These are phyloP conservation scores for Tolypocladium ovalisporum DNA, from an alignment of 2,329 filamentous ascomycete genomes.

Conservation along the genomic window DNA sequence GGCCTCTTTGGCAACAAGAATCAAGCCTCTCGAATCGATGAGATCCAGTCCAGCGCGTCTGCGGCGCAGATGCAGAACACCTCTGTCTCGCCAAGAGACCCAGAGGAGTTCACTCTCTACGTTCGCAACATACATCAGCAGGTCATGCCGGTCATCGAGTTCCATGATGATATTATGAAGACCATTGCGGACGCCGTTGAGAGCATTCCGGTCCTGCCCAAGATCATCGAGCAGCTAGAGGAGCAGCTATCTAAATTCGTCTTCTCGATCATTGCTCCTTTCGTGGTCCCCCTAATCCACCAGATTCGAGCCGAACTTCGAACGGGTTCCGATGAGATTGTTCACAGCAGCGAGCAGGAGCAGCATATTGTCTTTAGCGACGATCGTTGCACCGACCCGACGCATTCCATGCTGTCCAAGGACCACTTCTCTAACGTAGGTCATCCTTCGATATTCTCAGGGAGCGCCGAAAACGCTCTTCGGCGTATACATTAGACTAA, in stretches of 20 bases:
- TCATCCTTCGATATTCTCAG: neutral
- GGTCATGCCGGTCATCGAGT: constrained; percentile 82
- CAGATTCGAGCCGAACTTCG: constrained; percentile 82
- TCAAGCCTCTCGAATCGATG: constrained; percentile 63
- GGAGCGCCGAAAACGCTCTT: neutral
- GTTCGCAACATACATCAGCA: constrained; percentile 62
- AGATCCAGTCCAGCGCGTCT: constrained; percentile 67
- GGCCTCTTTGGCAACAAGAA: constrained; percentile 69
- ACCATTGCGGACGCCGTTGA: constrained; percentile 67
- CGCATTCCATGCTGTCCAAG: constrained; percentile 92
- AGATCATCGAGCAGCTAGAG: constrained; percentile 76
- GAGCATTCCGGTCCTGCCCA: constrained; percentile 73
- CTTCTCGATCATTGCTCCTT: constrained; percentile 83
- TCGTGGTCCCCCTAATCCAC: constrained; percentile 72
- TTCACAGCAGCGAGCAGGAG: constrained; percentile 71
- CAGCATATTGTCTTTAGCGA: constrained; percentile 82
- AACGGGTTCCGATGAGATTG: constrained; percentile 78
- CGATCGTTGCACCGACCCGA: constrained; percentile 67
- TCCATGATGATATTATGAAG: constrained; percentile 83
- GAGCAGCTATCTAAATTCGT: constrained; percentile 84
- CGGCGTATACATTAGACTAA: constrained; percentile 1
- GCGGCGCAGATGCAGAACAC: constrained; percentile 66
- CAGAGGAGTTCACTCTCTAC: constrained; percentile 76
- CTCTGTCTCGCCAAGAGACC: constrained; percentile 63
- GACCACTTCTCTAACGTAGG: constrained; percentile 82